Evolutionary conservation across 306 rosid genomes (phyloP).

Genomic region (Mimosa bimucronata): DNA sequence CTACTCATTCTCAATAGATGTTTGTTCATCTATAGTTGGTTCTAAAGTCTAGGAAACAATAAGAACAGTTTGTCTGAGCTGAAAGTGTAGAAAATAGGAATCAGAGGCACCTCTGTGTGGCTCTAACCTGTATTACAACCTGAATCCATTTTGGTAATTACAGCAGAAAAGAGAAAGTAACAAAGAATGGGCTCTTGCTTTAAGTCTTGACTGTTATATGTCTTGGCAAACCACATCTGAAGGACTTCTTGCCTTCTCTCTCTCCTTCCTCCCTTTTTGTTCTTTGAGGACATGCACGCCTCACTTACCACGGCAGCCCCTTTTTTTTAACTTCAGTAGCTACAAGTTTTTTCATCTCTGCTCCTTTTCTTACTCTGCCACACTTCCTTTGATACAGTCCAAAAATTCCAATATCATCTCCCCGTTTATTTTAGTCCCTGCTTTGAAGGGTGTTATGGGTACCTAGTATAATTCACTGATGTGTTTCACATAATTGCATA

Average conservation of each 20-base stretch:
- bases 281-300: neutral
- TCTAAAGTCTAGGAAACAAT: neutral
- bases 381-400: neutral
- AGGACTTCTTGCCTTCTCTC: neutral
- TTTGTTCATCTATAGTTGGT: constrained; percentile 1
- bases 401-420: neutral
- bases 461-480: neutral
- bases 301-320: neutral
- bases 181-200: neutral
- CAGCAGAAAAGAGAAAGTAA: constrained; percentile 7
- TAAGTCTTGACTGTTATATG: neutral
- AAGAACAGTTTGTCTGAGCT: neutral
- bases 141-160: neutral
- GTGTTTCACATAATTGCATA: neutral
- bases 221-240: neutral
- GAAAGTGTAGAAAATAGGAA: neutral
- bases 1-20: constrained; percentile 13
- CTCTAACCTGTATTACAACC: neutral
- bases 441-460: neutral
- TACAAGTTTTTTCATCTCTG: neutral
- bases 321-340: neutral
- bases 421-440: neutral
- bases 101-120: neutral
- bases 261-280: neutral
- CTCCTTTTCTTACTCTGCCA: neutral